Conservation (phyloP, 2,329 filamentous ascomycete genomes). For the Pseudomassariella vexata region DNA sequence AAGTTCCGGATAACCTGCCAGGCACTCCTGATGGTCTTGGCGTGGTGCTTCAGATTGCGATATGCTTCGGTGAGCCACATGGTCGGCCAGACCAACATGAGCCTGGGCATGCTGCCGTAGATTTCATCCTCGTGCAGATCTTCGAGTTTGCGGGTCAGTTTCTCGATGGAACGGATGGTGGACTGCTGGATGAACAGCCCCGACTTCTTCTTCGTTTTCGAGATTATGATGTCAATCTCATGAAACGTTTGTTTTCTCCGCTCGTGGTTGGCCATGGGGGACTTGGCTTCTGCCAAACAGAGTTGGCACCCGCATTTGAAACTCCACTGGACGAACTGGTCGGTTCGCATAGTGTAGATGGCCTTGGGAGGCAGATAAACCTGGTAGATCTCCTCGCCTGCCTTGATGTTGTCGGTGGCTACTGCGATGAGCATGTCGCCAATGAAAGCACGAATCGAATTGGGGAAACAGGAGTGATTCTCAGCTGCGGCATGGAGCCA, state of each 20-base stretch:
- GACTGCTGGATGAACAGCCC: constrained; percentile 21
- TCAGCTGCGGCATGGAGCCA: constrained; percentile 29
- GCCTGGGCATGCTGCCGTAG: constrained; percentile 22
- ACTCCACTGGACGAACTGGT: constrained; percentile 27
- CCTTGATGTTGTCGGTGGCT: constrained; percentile 29
- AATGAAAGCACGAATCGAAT: constrained; percentile 25
- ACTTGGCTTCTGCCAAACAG: constrained; percentile 25
- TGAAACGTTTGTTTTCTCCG: constrained; percentile 7
- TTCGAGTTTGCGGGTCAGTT: constrained; percentile 23
- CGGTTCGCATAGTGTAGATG: constrained; percentile 16
- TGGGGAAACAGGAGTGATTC: constrained; percentile 31
- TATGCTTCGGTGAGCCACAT: constrained; percentile 30
- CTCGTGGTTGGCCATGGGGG: constrained; percentile 11
- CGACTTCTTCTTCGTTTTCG: constrained; percentile 14
- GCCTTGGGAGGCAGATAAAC: constrained; percentile 30
- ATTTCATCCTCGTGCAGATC: constrained; percentile 25
- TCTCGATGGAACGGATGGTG: constrained; percentile 24
- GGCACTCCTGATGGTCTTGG: constrained; percentile 24
- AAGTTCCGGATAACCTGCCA: constrained; percentile 26
- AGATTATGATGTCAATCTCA: constrained; percentile 5
- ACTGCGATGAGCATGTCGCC: constrained; percentile 28
- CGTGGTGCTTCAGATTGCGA: constrained; percentile 23
- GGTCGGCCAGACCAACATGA: constrained; percentile 28
- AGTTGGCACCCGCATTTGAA: constrained; percentile 34
- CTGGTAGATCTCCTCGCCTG: constrained; percentile 31